Evolutionary conservation across 305 asterid species (phyloP), one percentile per base, ranked within the genome.

Genomic region (Galium porrigens): DNA sequence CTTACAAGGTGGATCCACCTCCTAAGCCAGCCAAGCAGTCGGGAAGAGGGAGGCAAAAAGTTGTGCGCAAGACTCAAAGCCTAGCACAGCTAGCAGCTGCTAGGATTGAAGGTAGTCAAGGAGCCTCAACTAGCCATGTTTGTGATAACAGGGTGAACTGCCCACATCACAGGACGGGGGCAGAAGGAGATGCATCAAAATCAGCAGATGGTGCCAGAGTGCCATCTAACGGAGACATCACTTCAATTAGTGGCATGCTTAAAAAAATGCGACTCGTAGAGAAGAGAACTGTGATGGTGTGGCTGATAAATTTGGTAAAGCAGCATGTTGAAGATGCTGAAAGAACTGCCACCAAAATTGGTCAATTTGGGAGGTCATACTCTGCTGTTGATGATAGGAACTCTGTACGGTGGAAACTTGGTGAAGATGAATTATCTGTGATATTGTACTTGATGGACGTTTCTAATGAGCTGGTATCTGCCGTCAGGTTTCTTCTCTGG

Each of bases 91-190:
- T 94, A 73, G 96, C 95, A 66, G 86, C 92, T 75, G 87, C 96
- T 60, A 89, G 99, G 71, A 88, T 94, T 78, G 99, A 90, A 77
- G 86, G 96, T 75, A 94, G 99, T 74, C 97, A 87, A 73, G 97
- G 99, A 69, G 96, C 99, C 70, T 90, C 99, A 48, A 83, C 96
- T 1, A 94, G 99, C 75, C 96, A 94, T 84, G 79, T 80, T 66
- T 90, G 99, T 81, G 97, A 90, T 76, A 86, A 72, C 73, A 84
- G 80, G 84, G 64, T 78, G 59, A 80, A 83, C 70, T 94, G 99
- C 82, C 84, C 95, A 36, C 96, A 86, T 70, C 96, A 94, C 34
- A 80, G 81, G 73, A 73, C 77, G 64, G 85, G 84, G 70, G 67
- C 69, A 53, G 95, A 84, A 70, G 79, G 74, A 33, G 95, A 84